These are phyloP conservation scores for Alternaria tenuissima DNA, from an alignment of 2,329 filamentous ascomycete genomes.

Conservation along the genomic window DNA sequence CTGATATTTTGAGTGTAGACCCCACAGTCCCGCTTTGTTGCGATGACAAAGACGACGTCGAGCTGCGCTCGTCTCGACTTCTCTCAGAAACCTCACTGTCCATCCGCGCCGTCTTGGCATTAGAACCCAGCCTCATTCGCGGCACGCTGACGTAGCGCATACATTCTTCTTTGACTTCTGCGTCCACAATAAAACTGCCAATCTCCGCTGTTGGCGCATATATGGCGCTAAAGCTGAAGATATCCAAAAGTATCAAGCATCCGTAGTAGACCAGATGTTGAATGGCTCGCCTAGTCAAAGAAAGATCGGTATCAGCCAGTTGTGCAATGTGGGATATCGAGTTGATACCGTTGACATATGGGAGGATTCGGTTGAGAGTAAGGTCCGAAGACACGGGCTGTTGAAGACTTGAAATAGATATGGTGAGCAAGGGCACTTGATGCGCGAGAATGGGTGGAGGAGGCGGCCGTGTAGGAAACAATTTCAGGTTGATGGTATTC, in stretches of 20 bases:
- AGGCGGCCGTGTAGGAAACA: constrained; percentile 82
- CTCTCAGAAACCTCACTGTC: constrained; percentile 28
- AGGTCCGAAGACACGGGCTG: constrained; percentile 71
- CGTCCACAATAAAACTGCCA: constrained; percentile 78
- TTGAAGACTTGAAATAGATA: constrained; percentile 52
- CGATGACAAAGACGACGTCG: constrained; percentile 35
- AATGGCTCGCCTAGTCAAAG: constrained; percentile 84
- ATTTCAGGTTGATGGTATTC: constrained; percentile 95
- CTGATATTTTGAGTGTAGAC: constrained; percentile 25
- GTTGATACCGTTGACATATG: constrained; percentile 88
- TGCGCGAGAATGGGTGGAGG: constrained; percentile 82
- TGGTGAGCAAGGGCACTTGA: constrained; percentile 85
- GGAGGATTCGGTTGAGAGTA: constrained; percentile 79
- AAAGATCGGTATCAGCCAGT: constrained; percentile 84
- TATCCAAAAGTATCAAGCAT: constrained; percentile 86
- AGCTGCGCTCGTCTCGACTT: constrained; percentile 30
- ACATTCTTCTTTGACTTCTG: constrained; percentile 84
- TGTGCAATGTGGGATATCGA: constrained; percentile 87
- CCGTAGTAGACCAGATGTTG: constrained; percentile 93
- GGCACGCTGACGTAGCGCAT: constrained; percentile 74
- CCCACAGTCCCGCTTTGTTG: constrained; percentile 24
- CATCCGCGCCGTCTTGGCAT: constrained; percentile 21
- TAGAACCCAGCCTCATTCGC: constrained; percentile 38
- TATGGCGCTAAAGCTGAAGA: constrained; percentile 92
- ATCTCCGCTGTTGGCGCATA: constrained; percentile 86